Conservation (phyloP, 176 grass and related monocot species). For the Bolboschoenus planiculmis region DNA sequence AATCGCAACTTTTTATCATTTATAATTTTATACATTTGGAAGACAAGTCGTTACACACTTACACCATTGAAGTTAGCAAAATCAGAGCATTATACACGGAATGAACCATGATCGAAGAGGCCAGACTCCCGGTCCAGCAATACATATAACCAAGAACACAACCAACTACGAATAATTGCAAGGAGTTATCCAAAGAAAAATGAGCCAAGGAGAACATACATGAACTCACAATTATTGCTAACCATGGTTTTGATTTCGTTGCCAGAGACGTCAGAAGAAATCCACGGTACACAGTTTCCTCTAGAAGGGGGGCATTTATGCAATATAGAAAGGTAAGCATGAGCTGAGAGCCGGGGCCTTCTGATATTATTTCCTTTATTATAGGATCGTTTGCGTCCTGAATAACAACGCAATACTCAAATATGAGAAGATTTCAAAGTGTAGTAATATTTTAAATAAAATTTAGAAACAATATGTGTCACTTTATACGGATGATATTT, state of each 20-base stretch:
- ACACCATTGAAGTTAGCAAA: slow-evolving; percentile 37
- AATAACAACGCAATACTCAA: slow-evolving; percentile 21
- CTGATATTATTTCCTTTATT: slow-evolving; percentile 55
- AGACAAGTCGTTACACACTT: background rate
- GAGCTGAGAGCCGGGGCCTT: slow-evolving; percentile 32
- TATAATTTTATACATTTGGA: background rate
- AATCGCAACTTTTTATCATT: background rate
- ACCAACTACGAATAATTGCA: slow-evolving; percentile 63
- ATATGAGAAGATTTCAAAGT: background rate
- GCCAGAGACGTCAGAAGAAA: slow-evolving; percentile 67
- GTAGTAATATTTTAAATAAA: background rate
- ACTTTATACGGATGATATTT: background rate
- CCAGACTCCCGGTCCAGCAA: slow-evolving; percentile 66
- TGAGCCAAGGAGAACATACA: slow-evolving; percentile 63
- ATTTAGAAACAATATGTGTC: background rate
- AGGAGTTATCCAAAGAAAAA: slow-evolving; percentile 47
- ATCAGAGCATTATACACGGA: slow-evolving; percentile 69
- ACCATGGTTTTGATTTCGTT: slow-evolving; percentile 44
- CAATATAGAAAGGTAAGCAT: slow-evolving; percentile 58
- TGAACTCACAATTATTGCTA: slow-evolving; percentile 65
- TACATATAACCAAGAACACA: slow-evolving; percentile 72
- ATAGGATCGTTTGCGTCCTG: slow-evolving; percentile 67
- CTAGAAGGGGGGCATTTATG: slow-evolving; percentile 58
- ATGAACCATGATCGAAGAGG: slow-evolving; percentile 56
- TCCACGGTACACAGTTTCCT: slow-evolving; percentile 90